phyloP scores from a whole-genome alignment of 2,329 filamentous ascomycete genomes.

The Penicillium sp. region DNA sequence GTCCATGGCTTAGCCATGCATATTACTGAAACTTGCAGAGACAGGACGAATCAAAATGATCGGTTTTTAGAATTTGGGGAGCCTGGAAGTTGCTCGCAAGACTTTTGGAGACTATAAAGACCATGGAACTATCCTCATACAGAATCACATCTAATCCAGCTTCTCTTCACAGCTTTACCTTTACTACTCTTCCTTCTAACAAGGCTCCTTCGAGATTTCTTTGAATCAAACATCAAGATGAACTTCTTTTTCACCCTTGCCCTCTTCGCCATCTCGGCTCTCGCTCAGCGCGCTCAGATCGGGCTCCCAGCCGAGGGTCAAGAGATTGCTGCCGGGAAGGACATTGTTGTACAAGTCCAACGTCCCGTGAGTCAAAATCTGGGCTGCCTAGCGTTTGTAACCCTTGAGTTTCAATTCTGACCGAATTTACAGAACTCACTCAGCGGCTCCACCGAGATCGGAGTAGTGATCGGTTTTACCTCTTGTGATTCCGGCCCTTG shows the following conservation, averaged over 20 bases:
- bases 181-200: too few species aligned
- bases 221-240: slow-evolving; percentile 19
- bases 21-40: slow-evolving; percentile 1
- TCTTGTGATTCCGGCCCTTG: slow-evolving; percentile 26
- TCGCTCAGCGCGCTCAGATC: slow-evolving; percentile 31
- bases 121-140: not conserved
- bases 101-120: slow-evolving; percentile 1
- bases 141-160: not conserved
- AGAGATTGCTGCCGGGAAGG: slow-evolving; percentile 20
- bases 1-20: not conserved
- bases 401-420: not conserved
- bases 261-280: slow-evolving; percentile 23
- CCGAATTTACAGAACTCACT: slow-evolving; percentile 23
- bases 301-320: slow-evolving; percentile 24
- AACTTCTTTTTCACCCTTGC: slow-evolving; percentile 21
- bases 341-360: slow-evolving; percentile 32
- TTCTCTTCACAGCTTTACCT: too few species aligned
- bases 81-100: not conserved
- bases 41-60: not conserved
- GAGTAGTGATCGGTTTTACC: slow-evolving; percentile 32
- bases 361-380: slow-evolving; percentile 26
- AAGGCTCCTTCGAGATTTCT: too few species aligned
- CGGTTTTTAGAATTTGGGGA: not conserved
- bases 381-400: not conserved
- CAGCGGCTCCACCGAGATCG: slow-evolving; percentile 30